phyloP scores from a whole-genome alignment of 768 basidiomycete genomes.

The Suillus subaureus region DNA sequence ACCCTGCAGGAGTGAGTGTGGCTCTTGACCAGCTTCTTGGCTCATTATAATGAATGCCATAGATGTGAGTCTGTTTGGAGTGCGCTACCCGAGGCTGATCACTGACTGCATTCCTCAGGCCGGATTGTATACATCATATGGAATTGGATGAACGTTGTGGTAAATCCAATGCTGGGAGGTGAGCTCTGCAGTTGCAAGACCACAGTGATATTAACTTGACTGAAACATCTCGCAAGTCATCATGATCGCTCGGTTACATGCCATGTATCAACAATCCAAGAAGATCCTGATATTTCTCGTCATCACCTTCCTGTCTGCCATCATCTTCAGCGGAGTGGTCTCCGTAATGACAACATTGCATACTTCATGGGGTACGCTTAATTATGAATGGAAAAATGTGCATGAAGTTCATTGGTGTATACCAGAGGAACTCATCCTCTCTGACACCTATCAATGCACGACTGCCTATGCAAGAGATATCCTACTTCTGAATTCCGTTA shows the following conservation, averaged over 20 bases:
- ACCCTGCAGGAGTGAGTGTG: background rate
- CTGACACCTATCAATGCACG: background rate
- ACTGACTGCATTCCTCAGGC: background rate
- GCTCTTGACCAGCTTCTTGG: background rate
- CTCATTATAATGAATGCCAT: background rate
- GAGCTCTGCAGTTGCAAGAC: background rate
- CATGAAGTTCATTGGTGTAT: background rate
- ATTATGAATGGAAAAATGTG: background rate
- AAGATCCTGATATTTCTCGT: background rate
- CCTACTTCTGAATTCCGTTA: background rate
- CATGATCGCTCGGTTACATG: background rate
- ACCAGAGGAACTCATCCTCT: background rate
- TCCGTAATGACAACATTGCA: background rate
- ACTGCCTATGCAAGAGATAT: rapidly evolving
- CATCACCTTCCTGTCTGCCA: background rate
- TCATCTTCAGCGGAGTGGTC: background rate
- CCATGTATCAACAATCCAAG: background rate
- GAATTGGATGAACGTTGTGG: background rate
- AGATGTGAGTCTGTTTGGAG: background rate
- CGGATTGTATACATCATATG: background rate
- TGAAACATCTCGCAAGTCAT: background rate
- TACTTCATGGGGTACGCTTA: background rate
- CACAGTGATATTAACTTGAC: background rate
- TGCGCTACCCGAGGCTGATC: too few species aligned
- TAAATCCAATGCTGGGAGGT: background rate